Conservation (phyloP, 2,329 filamentous ascomycete genomes). For the Beauveria sp. region DNA sequence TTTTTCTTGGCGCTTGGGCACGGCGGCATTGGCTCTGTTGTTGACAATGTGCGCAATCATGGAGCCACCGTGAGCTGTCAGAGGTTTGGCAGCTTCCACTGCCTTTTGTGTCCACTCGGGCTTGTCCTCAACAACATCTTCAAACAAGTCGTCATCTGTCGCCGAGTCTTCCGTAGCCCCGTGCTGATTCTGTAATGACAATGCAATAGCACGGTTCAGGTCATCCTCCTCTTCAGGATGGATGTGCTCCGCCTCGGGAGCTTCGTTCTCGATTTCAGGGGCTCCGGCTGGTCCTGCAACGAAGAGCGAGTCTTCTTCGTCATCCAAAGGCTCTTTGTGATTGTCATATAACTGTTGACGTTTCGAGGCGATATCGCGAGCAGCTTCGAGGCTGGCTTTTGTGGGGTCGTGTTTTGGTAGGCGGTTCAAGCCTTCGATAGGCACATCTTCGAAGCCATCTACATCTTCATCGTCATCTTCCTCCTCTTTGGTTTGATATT, state of each 20-base stretch:
- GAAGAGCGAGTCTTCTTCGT: constrained; percentile 45
- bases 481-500: constrained; percentile 48
- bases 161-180: constrained; percentile 24
- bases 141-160: constrained; percentile 38
- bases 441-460: constrained; percentile 85
- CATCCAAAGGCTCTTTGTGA: constrained; percentile 15
- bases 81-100: constrained; percentile 41
- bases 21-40: constrained; percentile 57
- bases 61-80: constrained; percentile 43
- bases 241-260: constrained; percentile 29
- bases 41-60: constrained; percentile 71
- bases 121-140: constrained; percentile 35
- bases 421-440: constrained; percentile 81
- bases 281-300: constrained; percentile 26
- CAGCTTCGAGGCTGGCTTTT: constrained; percentile 19
- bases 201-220: constrained; percentile 70
- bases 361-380: constrained; percentile 18
- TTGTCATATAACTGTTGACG: constrained; percentile 23
- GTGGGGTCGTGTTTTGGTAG: constrained; percentile 52
- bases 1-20: constrained; percentile 34
- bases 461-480: constrained; percentile 59
- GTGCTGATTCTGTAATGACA: constrained; percentile 69
- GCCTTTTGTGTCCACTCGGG: constrained; percentile 52
- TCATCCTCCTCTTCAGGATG: constrained; percentile 48
- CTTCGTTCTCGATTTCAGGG: constrained; percentile 15